Evolutionary conservation across 140 eudicot genomes (phyloP), one percentile per base, ranked within the genome.

Genomic region (Senecio squalidus): DNA sequence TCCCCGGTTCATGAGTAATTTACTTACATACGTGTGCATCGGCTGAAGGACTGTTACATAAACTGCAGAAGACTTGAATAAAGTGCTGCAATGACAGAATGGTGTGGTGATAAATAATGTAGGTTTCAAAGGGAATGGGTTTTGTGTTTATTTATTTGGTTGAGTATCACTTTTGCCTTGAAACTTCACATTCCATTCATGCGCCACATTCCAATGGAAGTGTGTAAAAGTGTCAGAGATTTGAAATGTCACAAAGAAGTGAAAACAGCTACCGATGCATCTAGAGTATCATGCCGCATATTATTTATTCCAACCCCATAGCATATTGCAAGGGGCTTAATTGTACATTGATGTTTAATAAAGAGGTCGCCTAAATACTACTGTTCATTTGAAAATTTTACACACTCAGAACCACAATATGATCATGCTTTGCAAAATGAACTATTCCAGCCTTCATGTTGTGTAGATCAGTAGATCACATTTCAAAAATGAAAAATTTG

Each of bases 281-380:
- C 50, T 9, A 24, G 10, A 24, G 70, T 47, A 49, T 64, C 38
- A 64, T 33, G 50, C 60, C 70, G 49, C 27, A 36, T 48, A 24
- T 13, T 7, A 34, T 9, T 34, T 9, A 46, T 29, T 7, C 11
- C 39, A 62, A 46, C 46, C 44, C 28, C 31, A 63, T 43, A 40
- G 29, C 10, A 45, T 9, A 25, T 36, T 9, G 15, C 24, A 58
- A 17, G 10, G 44, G 34, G 4, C 41, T 34, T 34, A 34, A 14
- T 7, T 7, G 41, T 14, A 34, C 41, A 2, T 34, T 34, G 3
- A 34, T 34, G 41, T 9, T 34, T 34, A 9, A 14, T 3, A 34
- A 14, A 34, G 3, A 2, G 5, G 41, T 5, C n/a, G n/a, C n/a
- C n/a, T n/a, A n/a, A n/a, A n/a, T n/a, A n/a, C n/a, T n/a, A n/a